Evolutionary conservation across 106 monocot genomes (phyloP).

Genomic region (Dactylorhiza incarnata): DNA sequence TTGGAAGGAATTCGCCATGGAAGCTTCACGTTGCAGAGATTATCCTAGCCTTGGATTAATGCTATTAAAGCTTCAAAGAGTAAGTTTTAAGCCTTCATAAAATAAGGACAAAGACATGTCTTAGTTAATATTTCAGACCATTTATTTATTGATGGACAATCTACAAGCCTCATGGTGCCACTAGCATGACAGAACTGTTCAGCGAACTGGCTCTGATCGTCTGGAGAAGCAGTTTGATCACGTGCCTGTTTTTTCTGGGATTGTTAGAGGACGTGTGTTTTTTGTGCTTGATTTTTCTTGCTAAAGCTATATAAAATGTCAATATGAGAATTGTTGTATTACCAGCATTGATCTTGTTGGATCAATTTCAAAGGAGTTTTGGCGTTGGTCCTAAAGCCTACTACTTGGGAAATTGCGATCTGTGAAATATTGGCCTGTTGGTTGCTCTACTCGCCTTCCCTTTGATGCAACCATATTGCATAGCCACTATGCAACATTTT

Average conservation of each 20-base stretch:
- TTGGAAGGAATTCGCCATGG: slow-evolving; percentile 77
- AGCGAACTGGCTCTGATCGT: neutral
- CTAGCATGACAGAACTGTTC: neutral
- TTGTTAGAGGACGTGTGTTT: neutral
- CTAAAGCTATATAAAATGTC: neutral
- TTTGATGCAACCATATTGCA: neutral
- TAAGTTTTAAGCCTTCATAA: slow-evolving; percentile 23
- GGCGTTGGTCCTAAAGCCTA: neutral
- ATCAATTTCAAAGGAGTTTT: too few species aligned
- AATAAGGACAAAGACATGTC: neutral
- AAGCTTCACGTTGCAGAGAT: slow-evolving; percentile 51
- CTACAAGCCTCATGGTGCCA: neutral
- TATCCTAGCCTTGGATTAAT: slow-evolving; percentile 71
- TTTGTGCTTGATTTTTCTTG: neutral
- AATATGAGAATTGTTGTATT: neutral
- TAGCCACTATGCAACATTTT: neutral
- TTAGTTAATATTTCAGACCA: neutral
- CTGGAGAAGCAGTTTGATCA: neutral
- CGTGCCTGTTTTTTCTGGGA: neutral
- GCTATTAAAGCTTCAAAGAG: slow-evolving; percentile 73
- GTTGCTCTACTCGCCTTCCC: neutral
- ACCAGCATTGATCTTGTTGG: neutral
- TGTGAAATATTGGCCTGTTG: neutral
- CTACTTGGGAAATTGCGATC: neutral
- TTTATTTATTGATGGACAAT: neutral